Evolutionary conservation across 192 early-diverging fungal species (phyloP).

Genomic region (Coemansia sp.): DNA sequence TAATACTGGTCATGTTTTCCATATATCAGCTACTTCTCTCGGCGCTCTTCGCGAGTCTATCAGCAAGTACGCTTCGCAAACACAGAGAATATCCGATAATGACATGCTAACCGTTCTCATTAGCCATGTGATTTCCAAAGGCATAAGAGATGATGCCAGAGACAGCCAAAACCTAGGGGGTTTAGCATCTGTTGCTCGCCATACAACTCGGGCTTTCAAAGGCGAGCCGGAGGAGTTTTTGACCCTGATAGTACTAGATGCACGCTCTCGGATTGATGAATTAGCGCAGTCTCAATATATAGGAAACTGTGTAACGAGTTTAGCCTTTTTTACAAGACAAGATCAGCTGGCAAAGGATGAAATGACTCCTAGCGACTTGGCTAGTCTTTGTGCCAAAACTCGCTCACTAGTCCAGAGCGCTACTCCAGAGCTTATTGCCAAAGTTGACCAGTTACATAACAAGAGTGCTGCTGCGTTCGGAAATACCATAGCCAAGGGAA

Average conservation of each 20-base stretch:
- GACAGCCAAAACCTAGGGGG: not conserved
- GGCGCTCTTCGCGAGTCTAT: not conserved
- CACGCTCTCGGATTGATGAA: conserved; percentile 1
- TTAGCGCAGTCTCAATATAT: not conserved
- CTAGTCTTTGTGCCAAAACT: conserved; percentile 3
- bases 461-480: not conserved
- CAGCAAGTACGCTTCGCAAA: not conserved
- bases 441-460: not conserved
- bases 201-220: not conserved
- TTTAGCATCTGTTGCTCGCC: not conserved
- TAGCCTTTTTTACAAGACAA: not conserved
- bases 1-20: conserved; percentile 14
- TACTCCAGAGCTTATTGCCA: conserved; percentile 6
- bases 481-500: conserved; percentile 6
- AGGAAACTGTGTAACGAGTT: conserved; percentile 10
- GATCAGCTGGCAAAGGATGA: not conserved
- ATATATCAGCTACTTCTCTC: conserved; percentile 4
- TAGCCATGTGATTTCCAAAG: conserved; percentile 1
- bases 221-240: not conserved
- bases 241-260: conserved; percentile 15
- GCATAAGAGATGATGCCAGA: not conserved
- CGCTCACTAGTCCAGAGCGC: not conserved
- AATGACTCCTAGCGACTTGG: not conserved
- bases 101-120: conserved; percentile 19
- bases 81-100: conserved; percentile 15